Conservation (phyloP, 345 rosid species). For the Capsella bursapastoris region DNA sequence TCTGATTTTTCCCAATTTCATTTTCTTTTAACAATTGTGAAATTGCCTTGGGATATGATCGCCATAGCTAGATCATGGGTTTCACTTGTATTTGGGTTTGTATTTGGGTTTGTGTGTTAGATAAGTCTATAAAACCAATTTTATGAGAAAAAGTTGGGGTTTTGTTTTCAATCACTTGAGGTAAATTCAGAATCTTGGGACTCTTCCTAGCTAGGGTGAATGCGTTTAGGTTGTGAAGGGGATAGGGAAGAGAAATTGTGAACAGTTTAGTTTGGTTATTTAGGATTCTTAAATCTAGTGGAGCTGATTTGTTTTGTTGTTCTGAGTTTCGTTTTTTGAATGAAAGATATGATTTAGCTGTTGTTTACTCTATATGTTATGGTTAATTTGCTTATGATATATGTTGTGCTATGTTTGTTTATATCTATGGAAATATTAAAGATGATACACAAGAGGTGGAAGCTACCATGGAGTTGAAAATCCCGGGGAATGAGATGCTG, state of each 20-base stretch:
- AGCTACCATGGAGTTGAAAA: slow-evolving; percentile 25
- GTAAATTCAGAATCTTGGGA: too few species aligned
- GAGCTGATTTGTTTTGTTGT: not conserved
- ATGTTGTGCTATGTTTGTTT: not conserved
- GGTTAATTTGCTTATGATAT: slow-evolving; percentile 12
- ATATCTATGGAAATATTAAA: not conserved
- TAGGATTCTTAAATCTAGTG: not conserved
- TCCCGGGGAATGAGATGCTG: slow-evolving; percentile 38
- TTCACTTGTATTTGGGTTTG: not conserved
- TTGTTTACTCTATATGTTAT: not conserved
- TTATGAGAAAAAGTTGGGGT: not conserved
- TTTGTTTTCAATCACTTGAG: not conserved
- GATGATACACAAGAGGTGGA: slow-evolving; percentile 33
- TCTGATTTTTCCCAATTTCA: not conserved
- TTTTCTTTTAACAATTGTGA: not conserved
- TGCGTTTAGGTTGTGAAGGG: not conserved
- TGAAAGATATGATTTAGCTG: slow-evolving; percentile 3
- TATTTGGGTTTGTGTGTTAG: not conserved
- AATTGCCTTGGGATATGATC: not conserved
- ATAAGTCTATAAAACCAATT: not conserved
- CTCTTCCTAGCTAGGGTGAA: not conserved
- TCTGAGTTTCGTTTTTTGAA: not conserved
- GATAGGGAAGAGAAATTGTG: not conserved
- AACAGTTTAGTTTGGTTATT: not conserved
- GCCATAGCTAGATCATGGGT: not conserved